These are phyloP conservation scores for Phialocephala subalpina DNA, from an alignment of 2,329 filamentous ascomycete species.

Conservation along the genomic window DNA sequence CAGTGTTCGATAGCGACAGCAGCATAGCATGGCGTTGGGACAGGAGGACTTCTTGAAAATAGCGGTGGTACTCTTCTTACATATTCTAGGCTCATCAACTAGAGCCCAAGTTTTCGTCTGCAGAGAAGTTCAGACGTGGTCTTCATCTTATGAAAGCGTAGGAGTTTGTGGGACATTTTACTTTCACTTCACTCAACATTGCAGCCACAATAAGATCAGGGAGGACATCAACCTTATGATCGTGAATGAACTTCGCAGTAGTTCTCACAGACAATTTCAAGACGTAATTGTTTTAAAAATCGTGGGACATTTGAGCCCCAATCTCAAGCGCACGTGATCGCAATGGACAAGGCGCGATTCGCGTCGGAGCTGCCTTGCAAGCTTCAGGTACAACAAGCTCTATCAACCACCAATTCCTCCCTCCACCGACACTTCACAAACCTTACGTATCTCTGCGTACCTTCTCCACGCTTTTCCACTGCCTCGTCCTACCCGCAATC, in stretches of 20 bases:
- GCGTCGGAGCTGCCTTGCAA: conserved; percentile 32
- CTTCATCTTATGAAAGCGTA: neutral
- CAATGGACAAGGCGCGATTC: conserved; percentile 24
- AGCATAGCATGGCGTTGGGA: conserved; percentile 27
- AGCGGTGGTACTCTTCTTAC: neutral
- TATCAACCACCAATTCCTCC: conserved; percentile 25
- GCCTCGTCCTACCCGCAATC: conserved; percentile 20
- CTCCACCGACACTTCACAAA: conserved; percentile 20
- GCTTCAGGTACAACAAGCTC: conserved; percentile 34
- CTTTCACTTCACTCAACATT: too few relatives aligned
- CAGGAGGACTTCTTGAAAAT: neutral
- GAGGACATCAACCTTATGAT: too few relatives aligned
- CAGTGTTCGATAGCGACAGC: conserved; percentile 19
- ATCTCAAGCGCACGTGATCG: conserved; percentile 22
- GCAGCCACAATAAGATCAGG: too few relatives aligned
- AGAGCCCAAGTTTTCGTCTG: neutral
- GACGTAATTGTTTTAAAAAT: neutral
- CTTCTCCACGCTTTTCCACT: neutral
- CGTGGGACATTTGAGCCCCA: neutral
- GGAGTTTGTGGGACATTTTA: neutral
- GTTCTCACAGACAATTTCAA: too few relatives aligned
- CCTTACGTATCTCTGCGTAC: neutral
- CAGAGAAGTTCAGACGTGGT: neutral
- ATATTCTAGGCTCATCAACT: neutral
- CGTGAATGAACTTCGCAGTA: too few relatives aligned